phyloP scores from a whole-genome alignment of 1,139 yeast species.

The Oligophagozyma castellii region DNA sequence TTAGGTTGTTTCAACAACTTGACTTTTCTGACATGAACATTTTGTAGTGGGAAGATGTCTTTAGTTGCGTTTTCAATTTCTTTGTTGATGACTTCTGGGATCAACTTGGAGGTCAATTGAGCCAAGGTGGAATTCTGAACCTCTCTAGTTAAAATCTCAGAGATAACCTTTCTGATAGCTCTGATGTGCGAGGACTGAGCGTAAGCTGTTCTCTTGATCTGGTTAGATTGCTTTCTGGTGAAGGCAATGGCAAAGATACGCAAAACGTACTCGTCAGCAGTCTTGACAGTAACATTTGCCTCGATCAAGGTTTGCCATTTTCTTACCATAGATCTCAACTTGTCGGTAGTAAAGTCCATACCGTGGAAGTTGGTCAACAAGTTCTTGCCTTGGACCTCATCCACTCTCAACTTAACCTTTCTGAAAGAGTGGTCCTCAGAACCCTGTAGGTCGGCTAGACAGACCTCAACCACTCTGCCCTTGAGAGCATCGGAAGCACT shows the following conservation, averaged over 20 bases:
- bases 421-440: conserved; percentile 89
- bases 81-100: conserved; percentile 85
- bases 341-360: conserved; percentile 81
- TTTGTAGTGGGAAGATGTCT: conserved; percentile 78
- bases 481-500: conserved; percentile 85
- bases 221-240: conserved; percentile 86
- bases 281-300: conserved; percentile 85
- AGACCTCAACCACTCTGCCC: conserved; percentile 82
- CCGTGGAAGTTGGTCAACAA: conserved; percentile 93
- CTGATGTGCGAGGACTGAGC: conserved; percentile 87
- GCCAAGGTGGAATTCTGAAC: conserved; percentile 74
- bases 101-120: conserved; percentile 77
- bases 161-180: conserved; percentile 60
- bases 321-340: conserved; percentile 81
- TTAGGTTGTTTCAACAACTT: conserved; percentile 85
- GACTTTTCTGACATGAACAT: conserved; percentile 86
- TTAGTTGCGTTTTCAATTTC: conserved; percentile 81
- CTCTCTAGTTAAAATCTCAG: conserved; percentile 76
- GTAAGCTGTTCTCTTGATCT: conserved; percentile 80
- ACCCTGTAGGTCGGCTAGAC: conserved; percentile 82
- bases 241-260: conserved; percentile 84
- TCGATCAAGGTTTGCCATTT: conserved; percentile 90
- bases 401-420: conserved; percentile 80
- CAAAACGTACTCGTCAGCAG: conserved; percentile 79
- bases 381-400: conserved; percentile 88